Conservation (phyloP, 2,329 filamentous ascomycete species). For the Talaromyces sp. region DNA sequence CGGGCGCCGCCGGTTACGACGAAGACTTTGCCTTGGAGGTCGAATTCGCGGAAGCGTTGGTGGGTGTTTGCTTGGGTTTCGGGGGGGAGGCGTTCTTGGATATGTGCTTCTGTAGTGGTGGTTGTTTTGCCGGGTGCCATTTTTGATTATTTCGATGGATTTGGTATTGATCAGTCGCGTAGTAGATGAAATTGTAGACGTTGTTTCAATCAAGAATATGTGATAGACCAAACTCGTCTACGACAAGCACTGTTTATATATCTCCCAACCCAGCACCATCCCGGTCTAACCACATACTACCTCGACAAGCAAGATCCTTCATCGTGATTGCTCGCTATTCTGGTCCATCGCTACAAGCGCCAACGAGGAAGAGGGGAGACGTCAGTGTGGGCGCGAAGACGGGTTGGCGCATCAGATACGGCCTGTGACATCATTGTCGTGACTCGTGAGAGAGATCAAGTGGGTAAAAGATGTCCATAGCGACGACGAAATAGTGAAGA, state of each 20-base stretch:
- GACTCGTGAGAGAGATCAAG: background rate
- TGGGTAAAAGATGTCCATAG: background rate
- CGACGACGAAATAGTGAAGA: background rate
- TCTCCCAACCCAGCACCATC: background rate
- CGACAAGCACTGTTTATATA: background rate
- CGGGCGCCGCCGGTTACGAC: constrained; percentile 46
- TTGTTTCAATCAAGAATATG: background rate
- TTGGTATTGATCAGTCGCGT: background rate
- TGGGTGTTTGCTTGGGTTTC: constrained; percentile 27
- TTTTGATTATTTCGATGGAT: background rate
- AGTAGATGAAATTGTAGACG: background rate
- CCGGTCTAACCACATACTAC: background rate
- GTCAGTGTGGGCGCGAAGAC: background rate
- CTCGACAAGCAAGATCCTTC: background rate
- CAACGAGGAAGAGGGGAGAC: background rate
- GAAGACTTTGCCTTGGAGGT: constrained; percentile 43
- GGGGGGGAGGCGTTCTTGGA: constrained; percentile 32
- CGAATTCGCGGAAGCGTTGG: constrained; percentile 44
- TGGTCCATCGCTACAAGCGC: background rate
- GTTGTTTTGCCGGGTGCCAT: constrained; percentile 11
- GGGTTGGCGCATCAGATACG: background rate
- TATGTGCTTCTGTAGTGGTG: constrained; percentile 23
- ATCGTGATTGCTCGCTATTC: constrained; percentile 1
- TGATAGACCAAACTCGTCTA: background rate
- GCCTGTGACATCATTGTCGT: constrained; percentile 1